These are phyloP conservation scores for Trichosanthes truncata DNA, from an alignment of 306 rosid species.

Conservation along the genomic window DNA sequence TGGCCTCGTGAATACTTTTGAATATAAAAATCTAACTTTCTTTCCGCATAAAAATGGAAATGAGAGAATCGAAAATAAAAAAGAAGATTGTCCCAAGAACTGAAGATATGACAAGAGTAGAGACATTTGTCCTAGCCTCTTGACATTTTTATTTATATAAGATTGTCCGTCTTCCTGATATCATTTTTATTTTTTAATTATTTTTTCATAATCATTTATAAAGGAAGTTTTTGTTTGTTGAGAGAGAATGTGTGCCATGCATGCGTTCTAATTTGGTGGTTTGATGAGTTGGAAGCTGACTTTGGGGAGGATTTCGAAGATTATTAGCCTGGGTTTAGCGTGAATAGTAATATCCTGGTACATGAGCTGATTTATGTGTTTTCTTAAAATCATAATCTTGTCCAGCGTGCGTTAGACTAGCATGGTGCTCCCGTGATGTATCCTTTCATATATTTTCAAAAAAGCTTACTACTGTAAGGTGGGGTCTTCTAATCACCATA, in stretches of 20 bases:
- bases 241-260: not conserved
- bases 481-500: not conserved
- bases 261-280: no score
- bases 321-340: not conserved
- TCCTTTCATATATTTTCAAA: not conserved
- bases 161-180: not conserved
- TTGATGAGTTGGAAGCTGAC: not conserved
- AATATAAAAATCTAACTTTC: not conserved
- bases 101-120: not conserved
- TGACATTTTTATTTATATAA: not conserved
- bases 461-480: not conserved
- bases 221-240: not conserved
- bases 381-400: not conserved
- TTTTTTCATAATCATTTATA: not conserved
- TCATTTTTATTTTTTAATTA: not conserved
- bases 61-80: not conserved
- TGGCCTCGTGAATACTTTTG: not conserved
- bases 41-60: not conserved
- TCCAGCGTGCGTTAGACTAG: not conserved
- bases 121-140: not conserved
- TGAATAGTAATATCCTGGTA: not conserved
- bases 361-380: not conserved
- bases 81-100: not conserved
- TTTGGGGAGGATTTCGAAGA: not conserved
- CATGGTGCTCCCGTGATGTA: not conserved